phyloP scores from a whole-genome alignment of 805 yeast genomes.

The Jamesozyma rosinii region DNA sequence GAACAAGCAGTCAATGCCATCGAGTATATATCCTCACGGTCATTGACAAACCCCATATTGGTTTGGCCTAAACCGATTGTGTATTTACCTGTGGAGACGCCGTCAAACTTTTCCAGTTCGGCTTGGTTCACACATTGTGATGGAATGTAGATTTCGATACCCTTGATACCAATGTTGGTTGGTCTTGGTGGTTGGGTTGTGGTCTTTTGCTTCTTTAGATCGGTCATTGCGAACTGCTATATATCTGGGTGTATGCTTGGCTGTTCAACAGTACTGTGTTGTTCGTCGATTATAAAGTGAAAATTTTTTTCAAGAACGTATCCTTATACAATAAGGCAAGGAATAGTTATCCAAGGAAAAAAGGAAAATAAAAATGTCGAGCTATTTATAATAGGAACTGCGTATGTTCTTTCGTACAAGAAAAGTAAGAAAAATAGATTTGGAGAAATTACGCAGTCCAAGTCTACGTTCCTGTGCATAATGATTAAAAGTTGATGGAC shows the following conservation, averaged over 20 bases:
- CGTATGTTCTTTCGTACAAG: too few relatives aligned
- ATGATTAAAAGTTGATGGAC: too few relatives aligned
- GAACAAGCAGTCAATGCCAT: conserved; percentile 82
- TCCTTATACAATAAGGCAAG: too few relatives aligned
- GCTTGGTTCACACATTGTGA: conserved; percentile 75
- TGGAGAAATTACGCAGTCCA: too few relatives aligned
- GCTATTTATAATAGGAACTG: too few relatives aligned
- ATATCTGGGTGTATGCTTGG: neutral
- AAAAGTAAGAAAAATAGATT: too few relatives aligned
- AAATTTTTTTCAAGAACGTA: too few relatives aligned
- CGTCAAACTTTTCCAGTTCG: conserved; percentile 77
- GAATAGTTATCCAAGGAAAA: too few relatives aligned
- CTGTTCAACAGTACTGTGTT: too few relatives aligned
- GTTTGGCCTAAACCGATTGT: conserved; percentile 98
- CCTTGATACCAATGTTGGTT: conserved; percentile 91
- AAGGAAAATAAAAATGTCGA: too few relatives aligned
- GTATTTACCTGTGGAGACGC: conserved; percentile 87
- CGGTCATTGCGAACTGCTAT: conserved; percentile 3
- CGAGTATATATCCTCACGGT: conserved; percentile 94
- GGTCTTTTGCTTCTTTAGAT: conserved; percentile 25
- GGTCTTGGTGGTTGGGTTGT: conserved; percentile 36
- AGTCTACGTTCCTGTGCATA: too few relatives aligned
- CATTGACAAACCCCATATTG: conserved; percentile 94
- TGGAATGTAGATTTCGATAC: conserved; percentile 87
- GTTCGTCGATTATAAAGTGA: too few relatives aligned